Evolutionary conservation across 208 protist genomes (phyloP), one percentile per base, ranked within the genome.

Genomic region (Leishmania martiniquensis): DNA sequence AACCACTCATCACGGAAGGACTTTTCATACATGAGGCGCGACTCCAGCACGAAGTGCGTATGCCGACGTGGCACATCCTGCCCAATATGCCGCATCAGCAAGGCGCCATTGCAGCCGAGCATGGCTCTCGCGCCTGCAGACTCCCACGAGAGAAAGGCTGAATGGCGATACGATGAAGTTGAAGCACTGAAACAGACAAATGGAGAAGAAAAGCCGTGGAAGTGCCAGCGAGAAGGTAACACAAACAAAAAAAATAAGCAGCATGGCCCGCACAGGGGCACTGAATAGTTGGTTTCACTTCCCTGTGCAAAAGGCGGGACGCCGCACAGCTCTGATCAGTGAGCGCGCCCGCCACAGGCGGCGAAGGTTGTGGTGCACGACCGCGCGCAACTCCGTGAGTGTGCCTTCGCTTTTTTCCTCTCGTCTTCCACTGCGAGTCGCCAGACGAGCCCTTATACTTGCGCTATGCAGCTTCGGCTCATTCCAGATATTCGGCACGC

Each of bases 1-100:
- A 98, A 72, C 93, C 94, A 98, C 77, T 88, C 89, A 67, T 98
- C 94, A 52, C 94, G 91, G 75, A 98, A 98, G n/a, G 92, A 96
- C 80, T 98, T 98, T 71, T 98, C 92, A 72, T 96, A 96, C 89
- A 96, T 95, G 44, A 98, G 89, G 39, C 91, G 85, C 70, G 86
- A 91, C 77, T 96, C 91, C 34, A 98, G 86, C 37, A 96, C 92
- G 72, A 96, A 96, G 74, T 96, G 89, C 32, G 87, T 93, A 78
- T 97, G 94, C n/a, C 87, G 83, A 47, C 93, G 93, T 32, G 91
- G 90, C n/a, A 92, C 86, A 90, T 97, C 92, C 72, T 96, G 89
- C 17, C 94, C 94, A 72, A 97, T 97, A 73, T 97, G 94, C 49
- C 89, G 90, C 87, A 97, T 90, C 54, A 71, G 65, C 77, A 87